Evolutionary conservation across 345 rosid genomes (phyloP), one percentile per base, ranked within the genome.

Genomic region (Pelargonium nanum): DNA sequence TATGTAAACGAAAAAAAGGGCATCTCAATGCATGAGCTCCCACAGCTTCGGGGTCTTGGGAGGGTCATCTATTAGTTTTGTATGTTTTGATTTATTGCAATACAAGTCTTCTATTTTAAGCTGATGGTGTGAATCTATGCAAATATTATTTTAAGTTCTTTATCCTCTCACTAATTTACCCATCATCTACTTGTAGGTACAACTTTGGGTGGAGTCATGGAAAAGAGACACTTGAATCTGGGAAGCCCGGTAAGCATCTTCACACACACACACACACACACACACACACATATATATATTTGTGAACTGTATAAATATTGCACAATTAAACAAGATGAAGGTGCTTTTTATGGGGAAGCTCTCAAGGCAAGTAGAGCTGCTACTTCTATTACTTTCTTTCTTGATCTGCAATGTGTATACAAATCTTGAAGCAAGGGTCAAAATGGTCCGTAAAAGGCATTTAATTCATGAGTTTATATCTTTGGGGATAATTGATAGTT

Each of bases 131-230:
- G 15, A 12, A 40, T 15, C 48, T 40, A 3, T 2, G 48, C 48
- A 7, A 15, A 32, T 26, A 19, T 63, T 59, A 17, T 25, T 66
- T 20, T 20, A 16, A 19, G 24, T 20, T 26, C 8, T 44, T 16
- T n/a, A 51, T 62, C 6, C 30, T 22, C 56, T 51, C 48, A 54
- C 30, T 50, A 24, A 40, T 6, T 32, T 34, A 7, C 4, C 55
- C 24, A 21, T 22, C 22, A 25, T 65, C 25, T 58, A 20, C 58
- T n/a, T 67, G 32, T 50, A 90, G 98, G 84, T 92, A 85, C 64
- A 89, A 83, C 72, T 86, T 83, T 57, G 98, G 98, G 62, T 92
- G 96, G 96, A 92, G 96, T 72, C 98, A 88, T 82, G 96, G 95
- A 55, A 86, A 88, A 68, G 98, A 92, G 78, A 79, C 79, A 70